Evolutionary conservation across 2,329 filamentous ascomycete species (phyloP), one percentile per base, ranked within the genome.

Genomic region (Talaromyces islandicus): DNA sequence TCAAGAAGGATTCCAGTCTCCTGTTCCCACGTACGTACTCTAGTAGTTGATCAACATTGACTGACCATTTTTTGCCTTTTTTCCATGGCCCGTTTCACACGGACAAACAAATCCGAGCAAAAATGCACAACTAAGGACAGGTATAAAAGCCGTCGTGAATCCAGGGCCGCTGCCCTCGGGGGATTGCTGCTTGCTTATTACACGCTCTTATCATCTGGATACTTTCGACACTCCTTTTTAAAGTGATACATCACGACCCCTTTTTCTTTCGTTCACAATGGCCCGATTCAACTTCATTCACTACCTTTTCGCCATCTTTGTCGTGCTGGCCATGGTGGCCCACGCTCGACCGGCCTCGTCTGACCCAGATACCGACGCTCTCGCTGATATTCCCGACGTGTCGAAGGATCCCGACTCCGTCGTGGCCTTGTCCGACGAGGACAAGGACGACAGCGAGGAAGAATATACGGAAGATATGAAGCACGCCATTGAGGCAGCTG

Each of bases 311-410:
- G 66, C 70, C 19, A 57, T 69, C 50, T 65, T 70, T 55, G 61
- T 73, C 27, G 62, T 69, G 56, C 64, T 75, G 29, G 72, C 70
- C 7, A 60, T 70, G 7, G 56, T 70, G 30, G 67, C 68, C 41
- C 61, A 69, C 32, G 71, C 72, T 2, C 59, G 70, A 56, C 73
- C 73, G 11, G 32, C 57, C 12, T 50, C 57, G 29, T 27, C 60
- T n/a, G 29, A 56, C 19, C 56, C 56, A 29, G 46, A 61, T 11
- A 58, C 43, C 19, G 60, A 52, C 17, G 41, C 25, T 53, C n/a
- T 62, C 25, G 56, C 56, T n/a, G 59, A 51, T n/a, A 61, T 61
- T 41, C 55, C 55, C 1, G 59, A 51, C 24, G 58, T 61, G 59
- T 48, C 55, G 12, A 17, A 51, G 19, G 24, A 32, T 27, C 54